Evolutionary conservation across 2,329 filamentous ascomycete genomes (phyloP).

Genomic region (Microsporum canis): DNA sequence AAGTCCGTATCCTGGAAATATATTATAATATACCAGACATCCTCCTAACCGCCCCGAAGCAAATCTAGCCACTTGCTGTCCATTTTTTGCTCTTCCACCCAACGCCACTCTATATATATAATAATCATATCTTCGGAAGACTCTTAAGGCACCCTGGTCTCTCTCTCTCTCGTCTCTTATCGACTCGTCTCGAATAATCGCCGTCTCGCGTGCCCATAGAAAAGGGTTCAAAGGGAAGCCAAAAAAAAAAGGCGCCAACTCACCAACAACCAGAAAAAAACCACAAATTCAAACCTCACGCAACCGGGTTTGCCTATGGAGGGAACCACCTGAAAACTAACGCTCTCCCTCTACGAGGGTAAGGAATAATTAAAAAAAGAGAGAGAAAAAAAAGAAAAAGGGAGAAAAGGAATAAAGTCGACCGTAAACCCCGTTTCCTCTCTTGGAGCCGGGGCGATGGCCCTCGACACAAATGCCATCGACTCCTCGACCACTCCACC

Average conservation of each 20-base stretch:
- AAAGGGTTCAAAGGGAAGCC: too few species aligned
- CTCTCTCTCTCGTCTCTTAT: too few species aligned
- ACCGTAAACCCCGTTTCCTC: neutral
- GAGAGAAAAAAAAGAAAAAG: neutral
- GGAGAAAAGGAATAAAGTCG: neutral
- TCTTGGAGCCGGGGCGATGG: constrained; percentile 24
- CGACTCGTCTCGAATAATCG: neutral
- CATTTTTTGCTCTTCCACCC: neutral
- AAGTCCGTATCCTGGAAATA: neutral
- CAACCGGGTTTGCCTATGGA: neutral
- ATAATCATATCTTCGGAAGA: too few species aligned
- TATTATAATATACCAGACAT: neutral
- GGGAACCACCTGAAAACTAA: neutral
- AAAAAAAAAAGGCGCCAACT: neutral
- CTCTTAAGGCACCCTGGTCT: too few species aligned
- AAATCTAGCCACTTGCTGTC: neutral
- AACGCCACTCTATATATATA: neutral
- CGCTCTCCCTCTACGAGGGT: neutral
- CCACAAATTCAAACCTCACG: neutral
- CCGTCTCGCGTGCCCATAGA: neutral
- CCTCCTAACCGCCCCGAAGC: neutral
- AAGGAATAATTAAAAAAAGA: neutral
- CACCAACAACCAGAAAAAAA: neutral
- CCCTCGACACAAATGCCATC: constrained; percentile 27
- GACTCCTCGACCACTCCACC: constrained; percentile 26